Evolutionary conservation across 225 moss, liverwort and hornwort species (phyloP), one percentile per base, ranked within the genome.

Genomic region (Pleurozium schreberi): DNA sequence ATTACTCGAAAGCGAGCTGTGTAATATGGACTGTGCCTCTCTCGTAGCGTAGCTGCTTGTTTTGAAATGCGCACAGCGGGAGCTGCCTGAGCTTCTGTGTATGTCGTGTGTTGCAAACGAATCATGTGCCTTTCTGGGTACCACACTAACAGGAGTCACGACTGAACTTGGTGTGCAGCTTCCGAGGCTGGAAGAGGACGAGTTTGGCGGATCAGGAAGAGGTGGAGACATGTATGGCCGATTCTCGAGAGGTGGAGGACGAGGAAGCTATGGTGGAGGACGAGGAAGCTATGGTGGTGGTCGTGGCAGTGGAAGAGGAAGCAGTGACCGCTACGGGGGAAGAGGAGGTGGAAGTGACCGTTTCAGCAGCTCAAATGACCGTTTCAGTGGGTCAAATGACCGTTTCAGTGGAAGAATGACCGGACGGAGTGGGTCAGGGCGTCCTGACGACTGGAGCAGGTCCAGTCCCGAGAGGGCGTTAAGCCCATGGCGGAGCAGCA

Each of bases 191-290:
- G 94, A 93, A 70, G 93, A 96, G 45, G 96, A 96, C 49, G 95
- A 98, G 13, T 91, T 80, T 40, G 89, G 94, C 34, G 92, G 67
- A 75, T 85, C 93, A 58, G 90, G 93, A 68, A 82, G 92, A 87
- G 84, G 90, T 82, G 92, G 91, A 88, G 98, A 98, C 82, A 95
- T 94, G 92, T 98, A 98, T 81, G 98, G 98, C 43, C 92, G 96
- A 75, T 94, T 96, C 61, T 94, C 93, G 61, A 90, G 91, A 84
- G 92, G 93, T 45, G 93, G 88, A 15, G 88, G 94, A 58, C 84
- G 93, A 70, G 92, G 94, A 57, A 90, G 91, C 78, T 95, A 91
- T 61, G 88, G 92, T 57, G 91, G 88, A n/a, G 93, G 94, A 58
- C 84, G 93, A 70, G 92, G 94, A 57, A 90, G 91, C 78, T 95